Base-by-base conservation (phyloP, 2,329 filamentous ascomycete genomes). In the Penicillium sp. region DNA sequence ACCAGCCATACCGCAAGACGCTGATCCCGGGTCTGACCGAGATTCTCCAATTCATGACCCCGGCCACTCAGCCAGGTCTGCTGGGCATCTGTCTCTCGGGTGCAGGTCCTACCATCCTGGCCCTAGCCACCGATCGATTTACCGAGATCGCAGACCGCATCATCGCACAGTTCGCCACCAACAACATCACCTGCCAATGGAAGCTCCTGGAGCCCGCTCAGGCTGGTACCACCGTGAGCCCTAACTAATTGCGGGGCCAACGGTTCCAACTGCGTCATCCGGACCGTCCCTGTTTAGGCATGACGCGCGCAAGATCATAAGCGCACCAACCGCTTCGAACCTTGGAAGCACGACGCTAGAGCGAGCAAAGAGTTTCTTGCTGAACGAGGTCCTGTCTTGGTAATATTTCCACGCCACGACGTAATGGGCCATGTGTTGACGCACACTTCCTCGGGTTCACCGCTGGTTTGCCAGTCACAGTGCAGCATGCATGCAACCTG, bases 21-120 rank as follows among this genome's bases (percentile, higher is more conserved):
- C 81, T 98, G 54, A 95, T 98, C 60, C 93, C 93, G 1, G 93
- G 92, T 0, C 79, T 98, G 49, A 87, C 88, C 13, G 87, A 95
- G 67, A 92, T 98, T 46, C 83, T 98, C 45, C 83, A 89, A 68
- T 92, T 87, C 52, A 91, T 97, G 77, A 95, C 88, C 9, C 93
- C 92, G 25, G 81, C 82, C 65, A 87, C 87, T 4, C 89, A 96
- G 67, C 84, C 88, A 1, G 93, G 93, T 5, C 82, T 98, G 46
- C 79, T 96, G 46, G 93, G 93, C 35, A 95, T 97, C 55, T 98
- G 93, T 69, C 78, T 98, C 24, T 96, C 91, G 0, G 93, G 93
- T 18, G 93, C 93, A 6, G 93, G 93, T 0, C 93, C 93, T 20
- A 97, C 92, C 25, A 96, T 98, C 56, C 77, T 98, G 39, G 93